Conservation (phyloP, 2,329 filamentous ascomycete species). For the Teratosphaeria destructans region DNA sequence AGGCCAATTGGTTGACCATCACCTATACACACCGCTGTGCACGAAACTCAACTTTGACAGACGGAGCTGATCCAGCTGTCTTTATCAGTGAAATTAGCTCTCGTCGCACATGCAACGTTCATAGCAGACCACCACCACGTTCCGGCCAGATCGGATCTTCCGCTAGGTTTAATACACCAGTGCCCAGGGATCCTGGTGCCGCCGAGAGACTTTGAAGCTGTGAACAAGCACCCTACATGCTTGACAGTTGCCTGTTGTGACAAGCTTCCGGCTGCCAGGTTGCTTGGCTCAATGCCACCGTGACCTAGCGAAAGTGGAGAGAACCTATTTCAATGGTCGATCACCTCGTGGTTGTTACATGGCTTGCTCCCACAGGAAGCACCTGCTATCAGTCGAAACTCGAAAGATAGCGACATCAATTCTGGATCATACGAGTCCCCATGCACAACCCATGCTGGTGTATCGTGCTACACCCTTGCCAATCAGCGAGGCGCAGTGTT, state of each 20-base stretch:
- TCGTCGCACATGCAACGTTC: not conserved
- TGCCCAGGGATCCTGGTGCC: not conserved
- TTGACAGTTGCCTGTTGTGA: not conserved
- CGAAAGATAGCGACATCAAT: not conserved
- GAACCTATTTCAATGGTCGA: not conserved
- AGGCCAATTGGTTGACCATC: not conserved
- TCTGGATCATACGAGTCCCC: not conserved
- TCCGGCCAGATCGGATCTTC: not conserved
- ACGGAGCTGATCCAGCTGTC: not conserved
- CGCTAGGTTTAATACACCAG: not conserved
- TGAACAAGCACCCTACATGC: not conserved
- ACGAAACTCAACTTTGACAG: not conserved
- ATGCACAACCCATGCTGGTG: not conserved
- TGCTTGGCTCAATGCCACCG: not conserved
- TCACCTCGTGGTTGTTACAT: not conserved
- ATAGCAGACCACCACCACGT: not conserved
- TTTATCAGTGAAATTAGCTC: not conserved
- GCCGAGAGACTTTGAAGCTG: not conserved
- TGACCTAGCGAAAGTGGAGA: not conserved
- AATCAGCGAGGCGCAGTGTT: not conserved
- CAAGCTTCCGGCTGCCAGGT: not conserved
- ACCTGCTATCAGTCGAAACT: not conserved
- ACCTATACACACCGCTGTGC: not conserved
- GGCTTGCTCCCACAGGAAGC: not conserved
- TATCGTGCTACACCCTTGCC: not conserved